phyloP scores from a whole-genome alignment of 164 flowering plant species.

The Vitis vinifera region DNA sequence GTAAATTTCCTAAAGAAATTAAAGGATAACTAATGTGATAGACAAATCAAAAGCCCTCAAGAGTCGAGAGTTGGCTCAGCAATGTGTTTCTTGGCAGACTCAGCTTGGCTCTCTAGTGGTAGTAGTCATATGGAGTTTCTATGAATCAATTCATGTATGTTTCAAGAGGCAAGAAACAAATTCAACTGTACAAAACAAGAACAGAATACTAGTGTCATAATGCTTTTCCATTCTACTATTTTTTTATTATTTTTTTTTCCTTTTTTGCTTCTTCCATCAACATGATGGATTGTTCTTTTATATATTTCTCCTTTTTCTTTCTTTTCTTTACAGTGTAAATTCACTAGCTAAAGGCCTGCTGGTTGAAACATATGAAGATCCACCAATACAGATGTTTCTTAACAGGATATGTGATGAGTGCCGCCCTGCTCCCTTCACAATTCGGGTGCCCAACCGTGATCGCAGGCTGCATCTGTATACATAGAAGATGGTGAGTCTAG shows the following conservation, averaged over 20 bases:
- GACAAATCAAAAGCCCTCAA: too few species aligned
- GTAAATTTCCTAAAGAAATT: too few species aligned
- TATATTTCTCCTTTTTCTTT: neutral
- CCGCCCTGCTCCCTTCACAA: constrained; percentile 5
- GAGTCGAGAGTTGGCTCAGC: too few species aligned
- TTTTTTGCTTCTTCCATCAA: neutral
- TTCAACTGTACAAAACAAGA: constrained; percentile 23
- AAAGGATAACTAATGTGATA: too few species aligned
- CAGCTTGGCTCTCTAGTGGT: neutral
- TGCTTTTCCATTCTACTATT: constrained; percentile 1
- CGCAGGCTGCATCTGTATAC: constrained; percentile 14
- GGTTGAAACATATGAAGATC: constrained; percentile 2
- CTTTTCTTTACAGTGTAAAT: constrained; percentile 36
- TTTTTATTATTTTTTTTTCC: neutral
- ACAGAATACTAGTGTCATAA: constrained; percentile 5
- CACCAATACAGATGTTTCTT: constrained; percentile 4
- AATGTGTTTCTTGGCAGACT: neutral
- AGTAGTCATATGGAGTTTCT: constrained; percentile 1
- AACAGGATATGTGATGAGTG: neutral
- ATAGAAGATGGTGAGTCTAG: neutral
- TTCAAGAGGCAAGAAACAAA: constrained; percentile 18
- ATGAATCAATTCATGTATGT: constrained; percentile 6
- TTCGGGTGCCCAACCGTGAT: constrained; percentile 11
- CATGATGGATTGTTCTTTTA: constrained; percentile 4
- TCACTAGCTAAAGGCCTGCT: constrained; percentile 17